Base-by-base conservation (phyloP, 306 rosid species). In the Abrus precatorius region DNA sequence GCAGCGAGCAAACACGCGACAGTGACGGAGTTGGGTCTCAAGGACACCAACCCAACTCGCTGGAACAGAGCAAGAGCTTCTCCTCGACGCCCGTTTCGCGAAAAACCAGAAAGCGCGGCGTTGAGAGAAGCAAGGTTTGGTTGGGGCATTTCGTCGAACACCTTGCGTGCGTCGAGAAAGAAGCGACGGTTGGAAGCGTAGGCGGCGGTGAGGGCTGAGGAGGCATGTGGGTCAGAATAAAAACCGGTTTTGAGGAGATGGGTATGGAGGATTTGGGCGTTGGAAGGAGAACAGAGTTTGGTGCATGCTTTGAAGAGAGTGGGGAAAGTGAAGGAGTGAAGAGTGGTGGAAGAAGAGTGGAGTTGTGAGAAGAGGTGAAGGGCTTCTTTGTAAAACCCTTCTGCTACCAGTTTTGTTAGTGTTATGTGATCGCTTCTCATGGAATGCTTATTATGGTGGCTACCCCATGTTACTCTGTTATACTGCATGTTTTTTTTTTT, bases 261-360 rank as follows among this genome's bases (percentile, higher is more conserved):
- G 87, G 91, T 52, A 30, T 91, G 97, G 6, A 88, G 76, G 72
- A 78, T 86, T 78, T 86, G 87, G n/a, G 88, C 84, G 0, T 79
- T 83, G 44, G 67, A 56, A 45, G 73, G 49, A 6, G 77, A 76
- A 49, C 63, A 33, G 60, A 88, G 91, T 43, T 85, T 87, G 72
- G 89, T 86, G 33, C 90, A 91, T 47, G 97, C 97, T 88, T 92
- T 94, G 83, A 94, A 80, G 67, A 89, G 93, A 78, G 94, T 60
- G 47, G 93, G 92, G 71, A 92, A 83, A n/a, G 83, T 82, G 85
- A 87, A 94, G 43, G 81, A 80, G 80, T 84, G 80, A 76, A 89
- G 85, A 32, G 75, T 74, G 34, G 29, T 20, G 27, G 84, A 49
- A 9, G 85, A 84, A 11, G 83, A 78, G 82, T 77, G 89, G 49